Evolutionary conservation across 2,329 filamentous ascomycete genomes (phyloP).

Genomic region (Diaporthe ilicicola): DNA sequence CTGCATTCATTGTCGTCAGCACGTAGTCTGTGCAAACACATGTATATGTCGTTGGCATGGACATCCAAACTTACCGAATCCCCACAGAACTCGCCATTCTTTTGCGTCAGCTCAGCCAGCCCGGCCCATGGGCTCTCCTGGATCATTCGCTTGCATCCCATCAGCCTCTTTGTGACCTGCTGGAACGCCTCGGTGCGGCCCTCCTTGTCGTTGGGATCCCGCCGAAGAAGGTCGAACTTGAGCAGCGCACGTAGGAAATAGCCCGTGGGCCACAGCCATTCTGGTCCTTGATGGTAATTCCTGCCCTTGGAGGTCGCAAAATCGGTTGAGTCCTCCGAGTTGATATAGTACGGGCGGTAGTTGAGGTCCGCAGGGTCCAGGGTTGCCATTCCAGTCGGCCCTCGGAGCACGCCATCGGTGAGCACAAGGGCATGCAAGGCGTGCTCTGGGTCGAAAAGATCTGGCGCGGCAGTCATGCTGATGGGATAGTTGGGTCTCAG

Average conservation of each 20-base stretch:
- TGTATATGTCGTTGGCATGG: constrained; percentile 27
- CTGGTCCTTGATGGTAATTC: constrained; percentile 98
- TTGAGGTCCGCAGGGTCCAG: constrained; percentile 92
- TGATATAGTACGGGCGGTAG: constrained; percentile 94
- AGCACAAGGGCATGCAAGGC: constrained; percentile 82
- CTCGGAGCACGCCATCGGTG: constrained; percentile 81
- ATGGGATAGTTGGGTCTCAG: constrained; percentile 94
- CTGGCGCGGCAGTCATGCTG: constrained; percentile 92
- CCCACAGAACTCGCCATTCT: constrained; percentile 80
- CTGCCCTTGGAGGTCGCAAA: constrained; percentile 93
- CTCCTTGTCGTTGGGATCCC: constrained; percentile 62
- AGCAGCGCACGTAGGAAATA: constrained; percentile 93
- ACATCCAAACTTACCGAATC: constrained; percentile 77
- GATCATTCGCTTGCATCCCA: constrained; percentile 87
- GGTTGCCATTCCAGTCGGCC: constrained; percentile 94
- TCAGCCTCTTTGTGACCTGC: constrained; percentile 85
- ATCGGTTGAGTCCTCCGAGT: constrained; percentile 90
- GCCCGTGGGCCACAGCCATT: constrained; percentile 97
- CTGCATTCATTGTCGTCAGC: constrained; percentile 50
- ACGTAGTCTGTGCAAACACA: background rate
- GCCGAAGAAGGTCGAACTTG: constrained; percentile 84
- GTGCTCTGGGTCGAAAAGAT: constrained; percentile 81
- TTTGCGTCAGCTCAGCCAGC: constrained; percentile 91
- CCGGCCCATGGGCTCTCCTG: constrained; percentile 86
- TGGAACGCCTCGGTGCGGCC: constrained; percentile 90